A percentile compares a stretch with the other conserved stretches of the same genome.
These are phyloP conservation scores for Bryoerythrophyllum caledonicum DNA, from an alignment of 225 moss, liverwort and hornwort species.

Conservation along the genomic window DNA sequence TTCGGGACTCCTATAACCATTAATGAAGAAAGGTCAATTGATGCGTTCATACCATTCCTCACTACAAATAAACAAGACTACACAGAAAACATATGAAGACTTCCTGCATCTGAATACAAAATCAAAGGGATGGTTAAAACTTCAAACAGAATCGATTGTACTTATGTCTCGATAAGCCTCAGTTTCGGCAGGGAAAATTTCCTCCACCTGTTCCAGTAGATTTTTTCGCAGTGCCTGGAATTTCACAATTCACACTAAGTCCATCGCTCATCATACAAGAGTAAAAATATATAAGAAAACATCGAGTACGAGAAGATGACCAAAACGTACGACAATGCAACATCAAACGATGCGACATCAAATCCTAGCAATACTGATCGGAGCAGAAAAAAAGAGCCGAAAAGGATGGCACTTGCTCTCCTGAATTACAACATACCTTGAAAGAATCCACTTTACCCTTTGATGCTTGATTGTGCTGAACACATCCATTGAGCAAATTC, in stretches of 20 bases:
- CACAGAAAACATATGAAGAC: background rate
- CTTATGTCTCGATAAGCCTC: constrained; percentile 87
- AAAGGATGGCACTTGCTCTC: background rate
- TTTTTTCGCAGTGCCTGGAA: constrained; percentile 73
- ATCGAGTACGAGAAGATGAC: background rate
- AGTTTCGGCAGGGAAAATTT: constrained; percentile 77
- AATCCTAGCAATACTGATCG: constrained; percentile 1
- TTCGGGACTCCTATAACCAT: constrained; percentile 68
- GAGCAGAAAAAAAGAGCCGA: background rate
- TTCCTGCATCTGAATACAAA: background rate
- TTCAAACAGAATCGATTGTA: constrained; percentile 9
- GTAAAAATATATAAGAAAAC: background rate
- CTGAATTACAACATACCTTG: constrained; percentile 57
- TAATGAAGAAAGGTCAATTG: constrained; percentile 12
- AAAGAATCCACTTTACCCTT: constrained; percentile 98
- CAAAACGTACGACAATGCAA: background rate
- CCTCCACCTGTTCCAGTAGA: constrained; percentile 84
- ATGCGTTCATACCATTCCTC: background rate
- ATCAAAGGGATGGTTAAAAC: background rate
- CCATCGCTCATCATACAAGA: background rate
- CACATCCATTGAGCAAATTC: constrained; percentile 81
- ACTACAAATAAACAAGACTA: background rate
- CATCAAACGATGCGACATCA: constrained; percentile 10
- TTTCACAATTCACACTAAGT: constrained; percentile 2
- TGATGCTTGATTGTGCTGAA: constrained; percentile 87